Base-by-base conservation (phyloP, 2,329 filamentous ascomycete species). In the Thielaviopsis ethacetica region DNA sequence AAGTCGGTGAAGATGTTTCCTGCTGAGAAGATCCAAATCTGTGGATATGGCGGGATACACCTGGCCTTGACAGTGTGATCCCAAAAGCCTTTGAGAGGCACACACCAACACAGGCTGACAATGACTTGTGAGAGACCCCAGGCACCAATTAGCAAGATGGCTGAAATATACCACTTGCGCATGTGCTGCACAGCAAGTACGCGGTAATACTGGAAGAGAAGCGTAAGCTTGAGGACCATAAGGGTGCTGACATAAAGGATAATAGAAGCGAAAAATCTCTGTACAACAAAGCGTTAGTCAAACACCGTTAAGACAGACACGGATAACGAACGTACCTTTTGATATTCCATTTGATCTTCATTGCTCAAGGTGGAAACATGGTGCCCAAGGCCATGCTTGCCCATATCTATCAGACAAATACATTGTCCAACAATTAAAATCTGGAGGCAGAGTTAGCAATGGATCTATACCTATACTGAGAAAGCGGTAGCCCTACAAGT, bases 121-220 rank as follows among this genome's bases (percentile, higher is more conserved):
- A 69, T 55, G 30, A 68, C 50, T 30, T 69, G 65, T 1, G 64
- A 63, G 4, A 65, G 34, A 3, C 65, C 62, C 68, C 68, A 68
- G 50, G 61, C 60, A n/a, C 65, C 62, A 27, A 69, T 63, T 5
- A 68, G 17, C 34, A 68, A 51, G 21, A 67, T 65, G 55, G 66
- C 64, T 21, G 61, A 47, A 56, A 66, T 58, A 56, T 67, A 69
- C 44, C 67, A 59, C 15, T 54, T 62, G 26, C 64, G 63, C 59
- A 66, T 64, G 10, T 64, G 62, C 15, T 66, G 64, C 13, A 71
- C 58, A 12, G 62, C 63, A 38, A 67, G 67, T 10, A 71, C 64
- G 22, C 71, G 69, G 49, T 68, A 68, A 64, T 72, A 72, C 60
- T 72, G 70, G 7, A 70, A 61, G 27, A 72, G 63, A 47, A 72